Base-by-base conservation (phyloP, 768 basidiomycete species). In the Suillus subluteus region DNA sequence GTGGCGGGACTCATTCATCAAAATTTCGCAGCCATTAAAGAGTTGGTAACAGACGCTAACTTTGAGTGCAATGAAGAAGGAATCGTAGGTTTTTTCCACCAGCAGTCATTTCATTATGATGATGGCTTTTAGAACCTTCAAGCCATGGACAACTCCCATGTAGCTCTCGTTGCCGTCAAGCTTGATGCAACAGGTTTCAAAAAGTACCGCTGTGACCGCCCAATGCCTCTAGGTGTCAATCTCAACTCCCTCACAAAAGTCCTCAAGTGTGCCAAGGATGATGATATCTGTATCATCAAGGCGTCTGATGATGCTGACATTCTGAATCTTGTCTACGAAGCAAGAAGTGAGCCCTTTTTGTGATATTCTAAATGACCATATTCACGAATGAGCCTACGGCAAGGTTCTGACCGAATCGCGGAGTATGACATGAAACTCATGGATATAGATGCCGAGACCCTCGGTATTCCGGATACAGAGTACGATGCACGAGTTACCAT, bases 111-210 rank as follows among this genome's bases (percentile, higher is more conserved):
- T 37, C 23, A 26, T 46, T 32, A 18, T 55, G 18, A 30, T 32
- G 18, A 35, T 40, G 11, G 11, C 1, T 26, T n/a, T 6, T 67
- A 90, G 89, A 88, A 88, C 64, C 86, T 99, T 6, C 97, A 99
- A 82, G 98, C 97, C 4, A 99, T 99, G 97, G 98, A 99, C 82
- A 99, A 98, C 85, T 98, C 97, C 3, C 97, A 99, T 79, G 97
- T 99, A 73, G 98, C 97, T 1, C 92, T 99, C 70, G 97, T 99
- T 48, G 83, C 94, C 9, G 95, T 98, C 58, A 86, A 91, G 68
- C 86, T 99, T 38, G 81, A 90, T 48, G 86, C 88, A 1, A 81
- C 86, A 0, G 94, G 94, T 40, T 99, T 99, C 85, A 85, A 87
- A 72, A 82, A 84, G 62, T 99, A 91, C 79, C 91, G 98, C 70